Percentiles rank a stretch among this genome's conserved stretches.
Conservation (phyloP, 2,329 filamentous ascomycete species). For the Pyrenophora tritici-repentis region DNA sequence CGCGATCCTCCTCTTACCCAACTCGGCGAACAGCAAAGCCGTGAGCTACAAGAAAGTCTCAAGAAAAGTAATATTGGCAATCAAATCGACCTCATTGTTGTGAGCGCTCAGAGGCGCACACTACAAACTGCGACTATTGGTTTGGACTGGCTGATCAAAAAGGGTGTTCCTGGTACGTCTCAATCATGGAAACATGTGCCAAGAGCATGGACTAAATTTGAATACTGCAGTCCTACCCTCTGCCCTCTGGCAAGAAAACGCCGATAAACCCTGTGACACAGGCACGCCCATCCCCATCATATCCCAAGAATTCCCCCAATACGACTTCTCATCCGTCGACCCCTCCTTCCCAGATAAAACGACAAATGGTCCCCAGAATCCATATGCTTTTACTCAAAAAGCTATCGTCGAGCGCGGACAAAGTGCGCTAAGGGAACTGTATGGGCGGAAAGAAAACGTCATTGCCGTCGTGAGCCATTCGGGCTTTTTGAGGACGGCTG, state of each 20-base stretch:
- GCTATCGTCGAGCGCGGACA: constrained; percentile 63
- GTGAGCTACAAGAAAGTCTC: constrained; percentile 47
- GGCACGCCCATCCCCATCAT: constrained; percentile 57
- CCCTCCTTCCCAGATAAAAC: constrained; percentile 68
- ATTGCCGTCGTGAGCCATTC: constrained; percentile 70
- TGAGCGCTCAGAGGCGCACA: constrained; percentile 68
- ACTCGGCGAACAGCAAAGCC: constrained; percentile 50
- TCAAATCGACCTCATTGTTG: constrained; percentile 61
- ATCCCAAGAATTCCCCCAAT: constrained; percentile 56
- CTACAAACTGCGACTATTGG: constrained; percentile 66
- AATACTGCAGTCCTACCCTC: constrained; percentile 55
- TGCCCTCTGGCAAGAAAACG: constrained; percentile 66
- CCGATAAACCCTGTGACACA: constrained; percentile 63
- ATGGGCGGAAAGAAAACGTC: constrained; percentile 62
- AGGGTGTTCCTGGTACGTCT: constrained; percentile 46
- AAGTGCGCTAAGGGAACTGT: constrained; percentile 56
- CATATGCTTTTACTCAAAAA: constrained; percentile 59
- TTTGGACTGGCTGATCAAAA: constrained; percentile 62
- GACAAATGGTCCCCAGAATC: constrained; percentile 42
- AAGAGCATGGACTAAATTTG: not conserved
- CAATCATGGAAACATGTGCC: not conserved
- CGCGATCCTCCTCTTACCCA: constrained; percentile 51
- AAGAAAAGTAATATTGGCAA: constrained; percentile 45
- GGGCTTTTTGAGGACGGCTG: constrained; percentile 63
- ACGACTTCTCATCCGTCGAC: constrained; percentile 64